Base-by-base conservation (phyloP, 1,139 yeast species). In the Zygoascus meyerae region DNA sequence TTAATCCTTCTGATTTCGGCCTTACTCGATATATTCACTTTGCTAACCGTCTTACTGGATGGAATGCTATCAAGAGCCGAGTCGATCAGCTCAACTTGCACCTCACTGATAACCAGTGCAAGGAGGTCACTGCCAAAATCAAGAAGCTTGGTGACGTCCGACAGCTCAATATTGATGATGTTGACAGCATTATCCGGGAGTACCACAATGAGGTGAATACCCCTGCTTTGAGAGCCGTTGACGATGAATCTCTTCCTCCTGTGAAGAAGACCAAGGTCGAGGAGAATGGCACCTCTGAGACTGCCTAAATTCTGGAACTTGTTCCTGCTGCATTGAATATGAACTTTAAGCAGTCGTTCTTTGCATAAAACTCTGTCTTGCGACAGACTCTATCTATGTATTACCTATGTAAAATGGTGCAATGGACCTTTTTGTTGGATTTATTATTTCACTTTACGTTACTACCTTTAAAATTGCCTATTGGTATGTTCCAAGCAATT, bases 61-160 rank as follows among this genome's bases (percentile, higher is more conserved):
- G 98, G 98, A 92, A 92, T 68, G 97, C 97, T 44, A 92, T 92
- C 76, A 92, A 92, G 75, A 83, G 95, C 48, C 83, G 98, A 74
- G 98, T 92, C 48, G 98, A 92, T 68, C 97, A 92, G 72, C 80
- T 92, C 74, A 89, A 92, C 71, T 78, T 92, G 70, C 73, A 83
- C 61, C 77, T 92, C 66, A 81, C 92, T 48, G 98, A 92, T 65
- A 92, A 82, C 59, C 97, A 92, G 74, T 77, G 86, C 71, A 92
- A 92, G 77, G 96, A 87, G 67, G 95, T 92, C 55, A 92, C 98
- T 40, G 75, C 77, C 57, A 90, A 90, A 77, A 89, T 92, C 69
- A 92, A 92, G 77, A 75, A 81, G 70, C 77, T 92, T 64, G 97
- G 97, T 59, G 98, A 92, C 66, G 89, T 92, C 48, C 83, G 97